Evolutionary conservation across 1,284 basidiomycete species (phyloP).

Genomic region (Pseudozyma thailandica): DNA sequence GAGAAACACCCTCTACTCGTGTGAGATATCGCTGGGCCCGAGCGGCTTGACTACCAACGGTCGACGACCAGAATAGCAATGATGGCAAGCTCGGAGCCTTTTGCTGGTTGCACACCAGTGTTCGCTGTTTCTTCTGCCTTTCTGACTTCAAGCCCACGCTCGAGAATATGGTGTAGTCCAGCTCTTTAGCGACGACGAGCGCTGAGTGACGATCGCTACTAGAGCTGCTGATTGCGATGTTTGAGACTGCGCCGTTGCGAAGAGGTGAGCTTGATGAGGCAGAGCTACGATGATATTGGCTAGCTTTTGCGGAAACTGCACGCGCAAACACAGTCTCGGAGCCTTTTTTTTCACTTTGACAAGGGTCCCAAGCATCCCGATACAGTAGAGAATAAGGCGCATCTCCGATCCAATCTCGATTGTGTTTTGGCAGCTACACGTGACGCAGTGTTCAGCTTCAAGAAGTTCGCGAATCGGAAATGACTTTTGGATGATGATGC

Average conservation of each 20-base stretch:
- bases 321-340: too few species aligned
- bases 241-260: too few species aligned
- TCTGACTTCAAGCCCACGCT: neutral
- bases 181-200: too few species aligned
- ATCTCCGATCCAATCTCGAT: conserved; percentile 2
- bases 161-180: too few species aligned
- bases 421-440: conserved; percentile 1
- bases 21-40: too few species aligned
- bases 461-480: conserved; percentile 45
- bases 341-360: conserved; percentile 26
- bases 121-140: neutral
- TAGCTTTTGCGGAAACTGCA: too few species aligned
- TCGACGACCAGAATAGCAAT: too few species aligned
- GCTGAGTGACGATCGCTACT: too few species aligned
- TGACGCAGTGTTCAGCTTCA: conserved; percentile 1
- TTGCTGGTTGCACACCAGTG: neutral
- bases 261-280: neutral
- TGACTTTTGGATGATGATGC: conserved; percentile 1
- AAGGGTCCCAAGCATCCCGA: conserved; percentile 15
- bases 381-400: neutral
- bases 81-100: conserved; percentile 19
- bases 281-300: too few species aligned
- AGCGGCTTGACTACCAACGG: too few species aligned
- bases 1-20: too few species aligned
- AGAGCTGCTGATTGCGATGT: too few species aligned